phyloP scores from a whole-genome alignment of 129 eudicot species.

The Artemisia annua region DNA sequence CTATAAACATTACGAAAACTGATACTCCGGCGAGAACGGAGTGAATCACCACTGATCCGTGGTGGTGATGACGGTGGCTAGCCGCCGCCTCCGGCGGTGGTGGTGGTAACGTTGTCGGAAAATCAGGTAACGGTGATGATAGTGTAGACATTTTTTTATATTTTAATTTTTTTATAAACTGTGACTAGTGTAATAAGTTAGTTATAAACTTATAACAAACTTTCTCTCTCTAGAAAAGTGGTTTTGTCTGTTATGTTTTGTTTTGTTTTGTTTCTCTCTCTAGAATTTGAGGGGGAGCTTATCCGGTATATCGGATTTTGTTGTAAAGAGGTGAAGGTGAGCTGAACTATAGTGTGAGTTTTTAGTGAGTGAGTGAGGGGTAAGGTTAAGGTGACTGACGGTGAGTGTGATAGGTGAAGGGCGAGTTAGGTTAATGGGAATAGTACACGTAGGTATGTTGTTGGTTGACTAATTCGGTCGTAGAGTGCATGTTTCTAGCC shows the following conservation, averaged over 20 bases:
- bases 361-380: slow-evolving; percentile 32
- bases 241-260: neutral
- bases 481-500: slow-evolving; percentile 21
- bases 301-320: slow-evolving; percentile 33
- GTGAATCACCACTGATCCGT: slow-evolving; percentile 44
- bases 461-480: slow-evolving; percentile 25
- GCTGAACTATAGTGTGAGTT: slow-evolving; percentile 36
- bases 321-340: slow-evolving; percentile 23
- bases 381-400: slow-evolving; percentile 21
- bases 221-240: too few species aligned
- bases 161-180: neutral
- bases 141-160: slow-evolving; percentile 49
- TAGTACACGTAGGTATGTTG: slow-evolving; percentile 38
- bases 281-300: slow-evolving; percentile 16
- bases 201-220: too few species aligned
- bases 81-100: slow-evolving; percentile 38
- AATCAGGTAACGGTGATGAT: slow-evolving; percentile 48
- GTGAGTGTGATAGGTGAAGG: slow-evolving; percentile 28
- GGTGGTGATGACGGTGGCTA: slow-evolving; percentile 43
- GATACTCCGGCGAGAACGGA: slow-evolving; percentile 49
- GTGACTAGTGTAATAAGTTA: too few species aligned
- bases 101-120: slow-evolving; percentile 34
- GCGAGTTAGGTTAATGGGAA: slow-evolving; percentile 7
- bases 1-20: slow-evolving; percentile 41
- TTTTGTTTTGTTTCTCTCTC: slow-evolving; percentile 14